Evolutionary conservation across 1,284 basidiomycete species (phyloP).

Genomic region (Austroboletus niveus): DNA sequence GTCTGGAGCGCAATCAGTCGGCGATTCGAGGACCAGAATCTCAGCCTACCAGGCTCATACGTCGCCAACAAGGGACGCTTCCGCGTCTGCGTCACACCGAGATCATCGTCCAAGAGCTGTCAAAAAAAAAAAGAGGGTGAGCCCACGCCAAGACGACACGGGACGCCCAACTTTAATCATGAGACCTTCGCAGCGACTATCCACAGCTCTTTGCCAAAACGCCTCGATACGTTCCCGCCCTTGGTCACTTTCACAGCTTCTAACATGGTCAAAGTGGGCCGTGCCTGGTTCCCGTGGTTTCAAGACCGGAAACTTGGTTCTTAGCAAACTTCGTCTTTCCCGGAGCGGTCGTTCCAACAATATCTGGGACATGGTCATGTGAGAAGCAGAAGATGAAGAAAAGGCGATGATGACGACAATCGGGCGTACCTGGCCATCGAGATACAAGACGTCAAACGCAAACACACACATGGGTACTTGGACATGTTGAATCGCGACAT

Average conservation of each 20-base stretch:
- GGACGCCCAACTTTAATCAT: conserved; percentile 78
- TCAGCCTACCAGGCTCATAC: conserved; percentile 77
- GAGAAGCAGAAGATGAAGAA: neutral
- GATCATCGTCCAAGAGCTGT: conserved; percentile 60
- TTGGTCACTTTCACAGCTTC: conserved; percentile 69
- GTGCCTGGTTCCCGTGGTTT: conserved; percentile 43
- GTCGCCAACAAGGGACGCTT: conserved; percentile 81
- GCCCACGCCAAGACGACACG: neutral
- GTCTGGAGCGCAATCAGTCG: conserved; percentile 38
- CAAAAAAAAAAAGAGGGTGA: conserved; percentile 2
- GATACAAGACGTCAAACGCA: conserved; percentile 89
- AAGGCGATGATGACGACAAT: neutral
- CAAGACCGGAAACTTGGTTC: conserved; percentile 55
- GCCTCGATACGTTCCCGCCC: conserved; percentile 65
- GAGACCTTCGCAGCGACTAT: conserved; percentile 84
- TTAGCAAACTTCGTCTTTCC: conserved; percentile 66
- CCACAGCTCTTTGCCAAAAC: conserved; percentile 82
- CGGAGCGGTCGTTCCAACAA: conserved; percentile 75
- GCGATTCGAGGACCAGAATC: neutral
- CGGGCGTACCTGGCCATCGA: conserved; percentile 69
- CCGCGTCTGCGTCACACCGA: conserved; percentile 42
- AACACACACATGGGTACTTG: conserved; percentile 83
- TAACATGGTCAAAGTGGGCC: conserved; percentile 78
- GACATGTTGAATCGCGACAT: conserved; percentile 78
- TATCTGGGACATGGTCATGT: conserved; percentile 42